Percentiles rank a stretch among this genome's conserved stretches.
These are phyloP conservation scores for Aureobasidium sp. DNA, from an alignment of 2,329 filamentous ascomycete genomes.

Conservation along the genomic window DNA sequence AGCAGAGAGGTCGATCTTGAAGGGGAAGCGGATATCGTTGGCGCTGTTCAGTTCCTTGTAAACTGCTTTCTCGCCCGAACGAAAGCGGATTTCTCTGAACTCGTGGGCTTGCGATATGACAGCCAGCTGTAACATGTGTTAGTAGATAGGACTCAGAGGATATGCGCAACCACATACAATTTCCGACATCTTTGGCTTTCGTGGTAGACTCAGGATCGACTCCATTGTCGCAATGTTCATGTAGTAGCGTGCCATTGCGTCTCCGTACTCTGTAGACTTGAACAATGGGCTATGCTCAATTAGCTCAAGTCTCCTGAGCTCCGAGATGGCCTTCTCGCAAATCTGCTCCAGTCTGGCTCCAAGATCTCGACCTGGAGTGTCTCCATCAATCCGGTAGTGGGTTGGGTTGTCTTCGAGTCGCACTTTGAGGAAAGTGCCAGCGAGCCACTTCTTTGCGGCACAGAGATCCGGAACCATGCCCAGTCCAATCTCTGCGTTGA, in stretches of 20 bases:
- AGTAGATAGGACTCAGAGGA: background rate
- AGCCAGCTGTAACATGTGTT: constrained; percentile 46
- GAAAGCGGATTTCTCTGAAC: constrained; percentile 64
- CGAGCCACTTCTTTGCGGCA: constrained; percentile 65
- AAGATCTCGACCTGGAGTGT: constrained; percentile 40
- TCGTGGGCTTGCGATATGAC: constrained; percentile 60
- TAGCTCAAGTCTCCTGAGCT: constrained; percentile 54
- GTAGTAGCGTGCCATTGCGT: constrained; percentile 78
- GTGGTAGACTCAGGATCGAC: constrained; percentile 53
- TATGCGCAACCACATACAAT: constrained; percentile 46
- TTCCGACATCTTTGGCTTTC: constrained; percentile 53
- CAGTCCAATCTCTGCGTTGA: constrained; percentile 76
- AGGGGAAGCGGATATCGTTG: constrained; percentile 58
- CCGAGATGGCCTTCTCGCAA: constrained; percentile 58
- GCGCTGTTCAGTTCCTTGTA: constrained; percentile 68
- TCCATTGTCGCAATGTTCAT: constrained; percentile 75
- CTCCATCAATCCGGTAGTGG: constrained; percentile 59
- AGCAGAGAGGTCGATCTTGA: constrained; percentile 58
- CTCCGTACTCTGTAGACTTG: constrained; percentile 61
- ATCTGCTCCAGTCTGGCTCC: constrained; percentile 62
- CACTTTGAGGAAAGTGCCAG: constrained; percentile 69
- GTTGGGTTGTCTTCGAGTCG: constrained; percentile 61
- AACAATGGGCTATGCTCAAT: constrained; percentile 44
- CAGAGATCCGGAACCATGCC: constrained; percentile 58
- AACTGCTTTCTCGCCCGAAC: constrained; percentile 56